Percentiles rank a stretch among this genome's conserved stretches.
Conservation (phyloP, 2,329 filamentous ascomycete genomes). For the Alternaria angustiovoidea region DNA sequence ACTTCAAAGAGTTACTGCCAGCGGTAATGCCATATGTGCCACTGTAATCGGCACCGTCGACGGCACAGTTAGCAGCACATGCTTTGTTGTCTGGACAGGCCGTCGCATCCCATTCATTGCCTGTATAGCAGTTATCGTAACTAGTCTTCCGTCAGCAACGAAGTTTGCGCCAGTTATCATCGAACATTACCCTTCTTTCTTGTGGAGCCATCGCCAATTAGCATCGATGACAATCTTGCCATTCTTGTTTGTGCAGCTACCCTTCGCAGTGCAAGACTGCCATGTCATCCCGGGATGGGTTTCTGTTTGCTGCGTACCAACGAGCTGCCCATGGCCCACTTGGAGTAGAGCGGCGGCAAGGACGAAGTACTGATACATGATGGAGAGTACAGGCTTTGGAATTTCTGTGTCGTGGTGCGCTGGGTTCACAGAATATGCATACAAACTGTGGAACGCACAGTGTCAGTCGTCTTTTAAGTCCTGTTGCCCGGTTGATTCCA, state of each 20-base stretch:
- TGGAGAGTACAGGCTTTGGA: slow-evolving; percentile 9
- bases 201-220: slow-evolving; percentile 61
- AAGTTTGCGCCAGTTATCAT: not conserved
- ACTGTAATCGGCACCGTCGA: slow-evolving; percentile 52
- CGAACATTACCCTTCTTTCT: slow-evolving; percentile 35
- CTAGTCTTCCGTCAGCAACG: slow-evolving; percentile 15
- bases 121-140: slow-evolving; percentile 53
- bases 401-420: slow-evolving; percentile 8
- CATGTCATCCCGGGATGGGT: slow-evolving; percentile 51
- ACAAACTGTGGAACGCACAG: not conserved
- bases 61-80: slow-evolving; percentile 48
- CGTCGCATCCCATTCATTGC: slow-evolving; percentile 52
- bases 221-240: slow-evolving; percentile 52
- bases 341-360: slow-evolving; percentile 57
- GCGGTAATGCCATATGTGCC: slow-evolving; percentile 59
- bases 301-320: slow-evolving; percentile 50
- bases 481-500: not conserved
- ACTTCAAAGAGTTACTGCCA: slow-evolving; percentile 59
- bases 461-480: not conserved
- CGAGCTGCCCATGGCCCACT: slow-evolving; percentile 56
- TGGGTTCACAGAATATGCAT: not conserved
- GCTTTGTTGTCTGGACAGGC: slow-evolving; percentile 47
- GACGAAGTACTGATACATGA: slow-evolving; percentile 47
- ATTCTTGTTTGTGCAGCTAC: slow-evolving; percentile 45
- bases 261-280: slow-evolving; percentile 49